Conservation (phyloP, 2,329 filamentous ascomycete species). For the Xylaria sp. region DNA sequence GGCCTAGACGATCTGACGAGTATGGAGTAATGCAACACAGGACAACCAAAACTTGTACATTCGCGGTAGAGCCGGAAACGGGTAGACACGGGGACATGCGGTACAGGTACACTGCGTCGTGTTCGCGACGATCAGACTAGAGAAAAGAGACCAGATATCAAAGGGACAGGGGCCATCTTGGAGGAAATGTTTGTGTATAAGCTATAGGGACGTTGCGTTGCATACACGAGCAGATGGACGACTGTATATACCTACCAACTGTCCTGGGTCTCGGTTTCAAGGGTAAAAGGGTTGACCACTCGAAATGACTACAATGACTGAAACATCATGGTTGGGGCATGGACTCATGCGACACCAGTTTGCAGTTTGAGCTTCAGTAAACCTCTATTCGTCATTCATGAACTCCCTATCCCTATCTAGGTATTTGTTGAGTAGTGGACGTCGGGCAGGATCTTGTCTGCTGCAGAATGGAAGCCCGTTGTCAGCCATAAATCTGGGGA, state of each 20-base stretch:
- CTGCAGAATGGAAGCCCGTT: too few species aligned
- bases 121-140: background rate
- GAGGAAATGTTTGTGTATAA: background rate
- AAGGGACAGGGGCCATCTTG: background rate
- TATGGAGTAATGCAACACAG: slow-evolving; percentile 17
- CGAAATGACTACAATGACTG: too few species aligned
- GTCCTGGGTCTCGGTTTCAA: too few species aligned
- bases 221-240: background rate
- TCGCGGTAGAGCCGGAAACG: slow-evolving; percentile 3
- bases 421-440: too few species aligned
- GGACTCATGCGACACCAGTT: too few species aligned
- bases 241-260: slow-evolving; percentile 3
- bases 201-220: background rate
- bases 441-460: too few species aligned
- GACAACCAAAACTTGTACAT: slow-evolving; percentile 8
- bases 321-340: too few species aligned
- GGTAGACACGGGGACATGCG: background rate
- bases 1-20: slow-evolving; percentile 67
- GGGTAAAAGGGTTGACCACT: too few species aligned
- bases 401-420: too few species aligned
- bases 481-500: slow-evolving; percentile 1
- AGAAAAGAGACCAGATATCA: background rate
- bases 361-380: background rate
- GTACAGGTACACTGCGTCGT: background rate
- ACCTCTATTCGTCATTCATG: too few species aligned